A percentile compares a stretch with the other conserved stretches of the same genome.
Conservation (phyloP, 805 yeast genomes). For the Schizosaccharomyces octosporus region DNA sequence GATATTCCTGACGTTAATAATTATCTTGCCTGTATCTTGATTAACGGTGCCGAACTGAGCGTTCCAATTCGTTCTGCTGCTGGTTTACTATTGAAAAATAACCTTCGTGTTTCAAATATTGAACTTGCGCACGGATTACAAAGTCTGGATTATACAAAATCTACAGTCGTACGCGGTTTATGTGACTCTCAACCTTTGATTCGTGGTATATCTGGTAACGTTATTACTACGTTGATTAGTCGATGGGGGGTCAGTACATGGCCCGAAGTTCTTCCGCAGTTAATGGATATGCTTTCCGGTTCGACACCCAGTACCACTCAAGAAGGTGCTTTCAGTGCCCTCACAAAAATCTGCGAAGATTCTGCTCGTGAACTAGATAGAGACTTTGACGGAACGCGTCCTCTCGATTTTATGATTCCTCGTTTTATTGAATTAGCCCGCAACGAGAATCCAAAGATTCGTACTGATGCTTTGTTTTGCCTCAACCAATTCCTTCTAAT, state of each 20-base stretch:
- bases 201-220: constrained; percentile 74
- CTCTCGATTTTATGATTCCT: constrained; percentile 37
- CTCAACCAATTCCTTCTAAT: constrained; percentile 51
- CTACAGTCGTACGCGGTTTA: constrained; percentile 24
- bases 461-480: constrained; percentile 43
- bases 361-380: constrained; percentile 38
- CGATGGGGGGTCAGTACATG: constrained; percentile 42
- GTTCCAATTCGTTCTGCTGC: constrained; percentile 60
- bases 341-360: constrained; percentile 80
- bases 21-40: constrained; percentile 48
- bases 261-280: constrained; percentile 49
- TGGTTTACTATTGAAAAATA: constrained; percentile 64
- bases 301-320: constrained; percentile 24
- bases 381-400: constrained; percentile 39
- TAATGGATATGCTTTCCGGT: constrained; percentile 34
- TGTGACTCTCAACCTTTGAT: constrained; percentile 33
- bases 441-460: constrained; percentile 21
- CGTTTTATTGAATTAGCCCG: constrained; percentile 31
- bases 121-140: neutral
- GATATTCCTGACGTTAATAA: constrained; percentile 47
- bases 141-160: constrained; percentile 21
- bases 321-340: constrained; percentile 60
- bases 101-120: constrained; percentile 19
- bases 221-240: constrained; percentile 57
- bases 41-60: constrained; percentile 23